Percentiles rank a stretch among this genome's conserved stretches.
Evolutionary conservation across 768 basidiomycete species (phyloP).

Genomic region (Tulasnella sp.): DNA sequence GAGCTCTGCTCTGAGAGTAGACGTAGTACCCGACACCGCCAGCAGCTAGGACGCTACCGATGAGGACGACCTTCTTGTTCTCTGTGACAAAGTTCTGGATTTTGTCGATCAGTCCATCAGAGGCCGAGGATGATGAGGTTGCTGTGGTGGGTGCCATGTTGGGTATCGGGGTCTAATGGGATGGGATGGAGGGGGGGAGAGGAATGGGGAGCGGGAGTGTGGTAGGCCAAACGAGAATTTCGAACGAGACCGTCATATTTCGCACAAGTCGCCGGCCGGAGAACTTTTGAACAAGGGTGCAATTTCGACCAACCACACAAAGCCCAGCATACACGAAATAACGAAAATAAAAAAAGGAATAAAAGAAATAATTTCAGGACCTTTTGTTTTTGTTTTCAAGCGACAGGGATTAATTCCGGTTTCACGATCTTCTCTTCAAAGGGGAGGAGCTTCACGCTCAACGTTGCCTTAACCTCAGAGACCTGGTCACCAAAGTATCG

Average conservation of each 20-base stretch:
- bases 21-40: slow-evolving; percentile 69
- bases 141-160: background rate
- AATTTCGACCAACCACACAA: background rate
- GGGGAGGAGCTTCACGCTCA: background rate
- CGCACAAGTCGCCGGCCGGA: background rate
- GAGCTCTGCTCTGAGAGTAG: slow-evolving; percentile 25
- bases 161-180: background rate
- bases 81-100: slow-evolving; percentile 48
- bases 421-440: background rate
- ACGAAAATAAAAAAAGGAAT: background rate
- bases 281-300: background rate
- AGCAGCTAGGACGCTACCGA: slow-evolving; percentile 65
- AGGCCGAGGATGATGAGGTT: slow-evolving; percentile 18
- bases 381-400: too few species aligned
- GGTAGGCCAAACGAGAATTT: slow-evolving; percentile 10
- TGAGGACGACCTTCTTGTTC: slow-evolving; percentile 65
- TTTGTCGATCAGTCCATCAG: slow-evolving; percentile 22
- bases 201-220: background rate
- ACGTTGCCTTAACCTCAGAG: slow-evolving; percentile 3
- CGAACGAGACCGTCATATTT: background rate
- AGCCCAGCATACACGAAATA: background rate
- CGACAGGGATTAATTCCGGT: background rate
- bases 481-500: slow-evolving; percentile 19
- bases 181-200: background rate
- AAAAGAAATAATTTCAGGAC: background rate